Conservation (phyloP, 768 basidiomycete species). For the Tulasnella sp. region DNA sequence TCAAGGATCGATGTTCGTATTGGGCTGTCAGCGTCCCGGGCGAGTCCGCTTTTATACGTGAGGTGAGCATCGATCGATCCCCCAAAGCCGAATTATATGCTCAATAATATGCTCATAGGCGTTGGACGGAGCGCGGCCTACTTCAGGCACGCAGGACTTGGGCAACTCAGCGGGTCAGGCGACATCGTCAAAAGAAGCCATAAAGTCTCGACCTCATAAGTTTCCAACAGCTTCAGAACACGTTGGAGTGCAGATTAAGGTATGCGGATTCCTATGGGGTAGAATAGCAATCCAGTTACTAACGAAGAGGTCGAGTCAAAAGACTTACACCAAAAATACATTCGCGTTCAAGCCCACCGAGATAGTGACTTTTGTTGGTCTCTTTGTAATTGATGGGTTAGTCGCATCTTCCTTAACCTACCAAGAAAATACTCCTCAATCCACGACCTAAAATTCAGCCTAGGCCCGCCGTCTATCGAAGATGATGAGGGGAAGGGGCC, state of each 20-base stretch:
- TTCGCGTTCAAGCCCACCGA: slow-evolving; percentile 59
- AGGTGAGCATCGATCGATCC: neutral
- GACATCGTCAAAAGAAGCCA: neutral
- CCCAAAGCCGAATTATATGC: too few species aligned
- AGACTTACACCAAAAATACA: slow-evolving; percentile 29
- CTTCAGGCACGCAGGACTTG: neutral
- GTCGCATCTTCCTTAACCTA: slow-evolving; percentile 24
- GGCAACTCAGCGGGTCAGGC: too few species aligned
- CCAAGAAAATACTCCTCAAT: neutral
- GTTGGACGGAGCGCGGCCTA: neutral
- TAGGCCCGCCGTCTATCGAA: neutral
- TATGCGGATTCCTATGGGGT: slow-evolving; percentile 22
- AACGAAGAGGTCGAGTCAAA: neutral
- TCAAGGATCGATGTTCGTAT: slow-evolving; percentile 51
- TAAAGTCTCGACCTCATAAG: slow-evolving; percentile 39
- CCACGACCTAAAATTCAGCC: neutral
- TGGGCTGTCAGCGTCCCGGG: slow-evolving; percentile 73
- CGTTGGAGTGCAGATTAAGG: slow-evolving; percentile 66
- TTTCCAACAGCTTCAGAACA: slow-evolving; percentile 49
- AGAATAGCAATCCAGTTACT: neutral
- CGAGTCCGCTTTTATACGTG: slow-evolving; percentile 44
- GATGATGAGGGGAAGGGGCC: neutral
- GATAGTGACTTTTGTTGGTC: slow-evolving; percentile 58
- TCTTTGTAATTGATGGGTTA: slow-evolving; percentile 55
- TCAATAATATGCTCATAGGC: neutral